phyloP scores from a whole-genome alignment of 129 eudicot genomes.

The Tagetes patula region DNA sequence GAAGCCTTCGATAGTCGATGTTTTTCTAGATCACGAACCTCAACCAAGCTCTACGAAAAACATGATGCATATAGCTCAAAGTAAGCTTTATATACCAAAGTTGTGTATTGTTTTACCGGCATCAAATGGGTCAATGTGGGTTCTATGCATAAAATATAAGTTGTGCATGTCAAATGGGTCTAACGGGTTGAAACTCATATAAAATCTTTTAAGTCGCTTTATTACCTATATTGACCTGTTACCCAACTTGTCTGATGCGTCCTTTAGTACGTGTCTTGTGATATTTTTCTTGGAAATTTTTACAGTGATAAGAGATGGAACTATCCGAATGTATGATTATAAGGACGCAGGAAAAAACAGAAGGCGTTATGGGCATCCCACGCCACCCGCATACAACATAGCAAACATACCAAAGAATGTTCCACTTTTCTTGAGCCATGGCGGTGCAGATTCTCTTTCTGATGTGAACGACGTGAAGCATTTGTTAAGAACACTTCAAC shows the following conservation, averaged over 20 bases:
- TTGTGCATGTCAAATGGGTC: background rate
- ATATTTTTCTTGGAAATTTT: conserved; percentile 6
- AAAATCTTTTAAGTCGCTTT: background rate
- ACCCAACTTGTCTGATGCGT: background rate
- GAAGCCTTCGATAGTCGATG: conserved; percentile 48
- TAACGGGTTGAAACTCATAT: background rate
- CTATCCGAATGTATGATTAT: conserved; percentile 59
- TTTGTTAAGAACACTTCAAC: conserved; percentile 40
- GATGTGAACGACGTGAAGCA: conserved; percentile 53
- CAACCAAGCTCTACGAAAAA: conserved; percentile 74
- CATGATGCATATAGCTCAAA: conserved; percentile 78
- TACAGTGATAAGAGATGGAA: conserved; percentile 68
- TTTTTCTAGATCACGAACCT: conserved; percentile 66
- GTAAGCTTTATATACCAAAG: conserved; percentile 41
- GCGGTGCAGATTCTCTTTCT: conserved; percentile 65
- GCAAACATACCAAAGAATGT: conserved; percentile 53
- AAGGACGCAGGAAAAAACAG: conserved; percentile 41
- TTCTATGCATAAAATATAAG: background rate
- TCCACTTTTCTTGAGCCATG: conserved; percentile 65
- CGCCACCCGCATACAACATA: conserved; percentile 65
- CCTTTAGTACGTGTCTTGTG: background rate
- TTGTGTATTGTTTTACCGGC: background rate
- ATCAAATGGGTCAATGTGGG: background rate
- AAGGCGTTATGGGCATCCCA: conserved; percentile 54
- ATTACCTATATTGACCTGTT: background rate